A percentile compares a stretch with the other conserved stretches of the same genome.
Conservation (phyloP, 352 stramenopile species). For the Pythium rishiriense region DNA sequence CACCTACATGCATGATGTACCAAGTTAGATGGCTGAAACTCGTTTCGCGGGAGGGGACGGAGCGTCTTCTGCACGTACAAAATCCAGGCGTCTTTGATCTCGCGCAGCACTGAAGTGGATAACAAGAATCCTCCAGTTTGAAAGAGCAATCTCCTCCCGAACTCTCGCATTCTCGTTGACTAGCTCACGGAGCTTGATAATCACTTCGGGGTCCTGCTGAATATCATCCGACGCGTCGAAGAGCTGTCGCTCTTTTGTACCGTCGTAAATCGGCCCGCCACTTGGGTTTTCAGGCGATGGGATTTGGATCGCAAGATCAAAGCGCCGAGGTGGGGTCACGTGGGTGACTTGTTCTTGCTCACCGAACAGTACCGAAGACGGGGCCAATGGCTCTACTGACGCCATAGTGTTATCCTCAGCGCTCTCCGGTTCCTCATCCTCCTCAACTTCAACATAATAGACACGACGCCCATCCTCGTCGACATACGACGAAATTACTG, state of each 20-base stretch:
- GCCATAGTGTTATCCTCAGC: background rate
- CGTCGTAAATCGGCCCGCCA: background rate
- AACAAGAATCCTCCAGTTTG: slow-evolving; percentile 54
- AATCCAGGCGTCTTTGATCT: slow-evolving; percentile 40
- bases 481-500: slow-evolving; percentile 20
- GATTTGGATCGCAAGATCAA: slow-evolving; percentile 17
- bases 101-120: slow-evolving; percentile 30
- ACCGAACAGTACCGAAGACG: background rate
- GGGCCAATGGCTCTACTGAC: background rate
- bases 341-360: background rate
- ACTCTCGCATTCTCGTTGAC: slow-evolving; percentile 37
- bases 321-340: background rate
- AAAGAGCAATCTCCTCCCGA: slow-evolving; percentile 28
- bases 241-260: background rate
- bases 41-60: background rate
- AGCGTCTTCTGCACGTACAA: slow-evolving; percentile 41
- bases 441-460: slow-evolving; percentile 32
- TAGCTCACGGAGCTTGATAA: slow-evolving; percentile 46
- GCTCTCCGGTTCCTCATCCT: slow-evolving; percentile 4
- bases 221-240: slow-evolving; percentile 11
- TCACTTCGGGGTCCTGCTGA: slow-evolving; percentile 46
- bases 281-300: background rate
- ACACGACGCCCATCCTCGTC: slow-evolving; percentile 31
- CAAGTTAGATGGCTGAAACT: background rate
- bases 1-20: slow-evolving; percentile 8